Evolutionary conservation across 2,329 filamentous ascomycete species (phyloP).

Genomic region (Zymoseptoria passerinii): DNA sequence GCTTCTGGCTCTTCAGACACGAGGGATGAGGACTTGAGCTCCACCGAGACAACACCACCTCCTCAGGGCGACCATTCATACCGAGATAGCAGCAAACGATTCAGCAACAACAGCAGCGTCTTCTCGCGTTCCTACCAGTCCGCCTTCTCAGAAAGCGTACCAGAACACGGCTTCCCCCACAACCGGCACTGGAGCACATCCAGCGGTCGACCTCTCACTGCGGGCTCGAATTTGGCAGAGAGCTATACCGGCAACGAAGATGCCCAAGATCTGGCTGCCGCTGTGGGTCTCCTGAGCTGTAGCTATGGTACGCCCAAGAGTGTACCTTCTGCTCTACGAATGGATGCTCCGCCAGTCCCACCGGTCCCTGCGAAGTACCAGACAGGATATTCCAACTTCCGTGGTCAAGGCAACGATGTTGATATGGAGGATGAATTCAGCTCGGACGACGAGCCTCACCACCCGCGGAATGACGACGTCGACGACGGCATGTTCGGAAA

Average conservation of each 20-base stretch:
- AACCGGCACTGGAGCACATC: conserved; percentile 61
- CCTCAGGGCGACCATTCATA: conserved; percentile 60
- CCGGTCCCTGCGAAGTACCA: conserved; percentile 75
- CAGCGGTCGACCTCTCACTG: conserved; percentile 67
- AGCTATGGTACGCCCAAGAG: conserved; percentile 76
- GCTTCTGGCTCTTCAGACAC: conserved; percentile 72
- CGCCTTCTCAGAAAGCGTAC: conserved; percentile 48
- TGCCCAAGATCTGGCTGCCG: conserved; percentile 79
- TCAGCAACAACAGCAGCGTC: conserved; percentile 41
- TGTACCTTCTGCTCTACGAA: conserved; percentile 52
- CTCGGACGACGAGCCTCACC: conserved; percentile 28
- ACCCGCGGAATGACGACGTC: conserved; percentile 64
- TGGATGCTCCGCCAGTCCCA: conserved; percentile 78
- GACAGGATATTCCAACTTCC: conserved; percentile 19
- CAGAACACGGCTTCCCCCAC: conserved; percentile 47
- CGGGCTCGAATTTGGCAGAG: conserved; percentile 50
- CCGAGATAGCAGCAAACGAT: conserved; percentile 34
- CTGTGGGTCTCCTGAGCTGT: conserved; percentile 82
- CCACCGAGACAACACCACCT: conserved; percentile 85
- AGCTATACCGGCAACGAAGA: conserved; percentile 68
- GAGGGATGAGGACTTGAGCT: conserved; percentile 68
- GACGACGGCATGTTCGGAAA: conserved; percentile 92
- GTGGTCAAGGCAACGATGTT: conserved; percentile 31
- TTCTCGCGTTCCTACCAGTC: conserved; percentile 77
- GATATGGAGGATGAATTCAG: conserved; percentile 44